A percentile compares a stretch with the other conserved stretches of the same genome.
Conservation (phyloP, 441 rosid species). For the Daphne laureola region DNA sequence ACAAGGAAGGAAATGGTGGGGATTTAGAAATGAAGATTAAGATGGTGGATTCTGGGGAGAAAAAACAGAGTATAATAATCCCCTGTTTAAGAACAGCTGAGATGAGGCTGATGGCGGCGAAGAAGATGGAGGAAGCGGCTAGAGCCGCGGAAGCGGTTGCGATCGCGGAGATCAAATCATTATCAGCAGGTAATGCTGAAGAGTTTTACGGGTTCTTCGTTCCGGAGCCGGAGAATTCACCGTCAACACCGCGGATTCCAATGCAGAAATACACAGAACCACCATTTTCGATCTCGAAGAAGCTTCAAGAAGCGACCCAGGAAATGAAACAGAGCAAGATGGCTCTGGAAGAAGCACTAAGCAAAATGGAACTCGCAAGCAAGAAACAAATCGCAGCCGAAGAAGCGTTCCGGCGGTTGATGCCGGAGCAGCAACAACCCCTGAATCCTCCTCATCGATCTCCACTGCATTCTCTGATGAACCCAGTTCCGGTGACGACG, state of each 20-base stretch:
- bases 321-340: conserved; percentile 68
- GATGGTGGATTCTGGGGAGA: conserved; percentile 32
- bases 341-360: conserved; percentile 66
- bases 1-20: conserved; percentile 17
- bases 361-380: conserved; percentile 60
- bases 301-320: conserved; percentile 66
- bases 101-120: conserved; percentile 84
- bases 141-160: conserved; percentile 90
- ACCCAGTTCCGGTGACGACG: conserved; percentile 15
- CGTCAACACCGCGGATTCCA: conserved; percentile 27
- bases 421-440: conserved; percentile 38
- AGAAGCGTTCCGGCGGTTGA: conserved; percentile 65
- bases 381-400: conserved; percentile 69
- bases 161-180: conserved; percentile 51
- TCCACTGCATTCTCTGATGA: conserved; percentile 30
- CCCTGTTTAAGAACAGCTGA: conserved; percentile 48
- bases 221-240: conserved; percentile 59
- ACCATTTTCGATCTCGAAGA: conserved; percentile 45
- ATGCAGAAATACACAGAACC: conserved; percentile 27
- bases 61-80: conserved; percentile 38
- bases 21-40: conserved; percentile 21
- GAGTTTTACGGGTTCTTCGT: conserved; percentile 33
- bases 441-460: conserved; percentile 28
- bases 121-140: conserved; percentile 97
- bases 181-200: conserved; percentile 33